Conservation (phyloP, 2,329 filamentous ascomycete species). For the Apiospora koreana region DNA sequence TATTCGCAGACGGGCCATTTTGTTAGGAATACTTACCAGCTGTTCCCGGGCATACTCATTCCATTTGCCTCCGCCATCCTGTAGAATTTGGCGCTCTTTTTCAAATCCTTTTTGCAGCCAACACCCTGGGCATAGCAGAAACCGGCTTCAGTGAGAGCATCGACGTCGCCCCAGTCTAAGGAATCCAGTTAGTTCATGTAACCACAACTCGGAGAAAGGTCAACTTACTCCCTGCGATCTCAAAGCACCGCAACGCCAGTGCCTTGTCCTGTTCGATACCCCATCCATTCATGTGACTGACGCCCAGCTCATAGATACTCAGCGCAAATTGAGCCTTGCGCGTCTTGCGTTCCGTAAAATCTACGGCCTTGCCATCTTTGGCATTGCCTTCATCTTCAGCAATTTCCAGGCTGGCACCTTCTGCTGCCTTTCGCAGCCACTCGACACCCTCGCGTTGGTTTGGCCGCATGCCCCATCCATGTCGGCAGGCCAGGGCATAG, state of each 20-base stretch:
- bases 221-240: conserved; percentile 81
- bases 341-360: conserved; percentile 73
- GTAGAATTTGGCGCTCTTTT: conserved; percentile 90
- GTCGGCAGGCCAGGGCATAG: conserved; percentile 90
- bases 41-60: conserved; percentile 97
- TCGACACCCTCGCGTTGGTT: conserved; percentile 88
- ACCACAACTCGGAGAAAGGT: not conserved
- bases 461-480: conserved; percentile 96
- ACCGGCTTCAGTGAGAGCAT: conserved; percentile 90
- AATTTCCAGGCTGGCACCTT: conserved; percentile 79
- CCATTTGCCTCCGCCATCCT: conserved; percentile 88
- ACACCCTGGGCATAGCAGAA: conserved; percentile 95
- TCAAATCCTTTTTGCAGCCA: conserved; percentile 94
- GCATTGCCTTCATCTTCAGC: conserved; percentile 74
- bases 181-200: not conserved
- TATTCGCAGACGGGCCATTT: not conserved
- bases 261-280: conserved; percentile 90
- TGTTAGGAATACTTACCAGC: conserved; percentile 68
- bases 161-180: conserved; percentile 86
- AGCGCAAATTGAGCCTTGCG: conserved; percentile 92
- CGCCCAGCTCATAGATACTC: conserved; percentile 93
- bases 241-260: conserved; percentile 88
- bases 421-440: conserved; percentile 90
- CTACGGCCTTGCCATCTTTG: conserved; percentile 63
- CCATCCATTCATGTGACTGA: conserved; percentile 98